Base-by-base conservation (phyloP, 2,329 filamentous ascomycete genomes). In the Aspergillus carbonarius region DNA sequence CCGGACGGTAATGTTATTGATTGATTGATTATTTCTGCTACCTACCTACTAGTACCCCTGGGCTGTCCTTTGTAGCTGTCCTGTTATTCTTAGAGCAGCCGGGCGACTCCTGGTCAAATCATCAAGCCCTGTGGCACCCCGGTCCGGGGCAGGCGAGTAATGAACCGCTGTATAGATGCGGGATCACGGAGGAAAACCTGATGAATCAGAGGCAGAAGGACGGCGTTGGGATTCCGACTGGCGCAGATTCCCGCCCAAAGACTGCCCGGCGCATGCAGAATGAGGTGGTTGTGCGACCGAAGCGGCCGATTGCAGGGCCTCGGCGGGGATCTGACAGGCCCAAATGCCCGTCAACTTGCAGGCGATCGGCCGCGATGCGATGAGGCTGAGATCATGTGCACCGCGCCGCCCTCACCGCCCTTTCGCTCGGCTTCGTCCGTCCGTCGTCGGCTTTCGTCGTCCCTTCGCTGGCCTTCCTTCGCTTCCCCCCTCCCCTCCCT, bases 331-430 rank as follows among this genome's bases (percentile, higher is more conserved):
- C 20, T 40, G 49, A 58, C 49, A 54, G 39, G 50, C 18, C 34
- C 20, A 46, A 54, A 52, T 47, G 53, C 10, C 18, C 17, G 18
- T 27, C 10, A 25, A 52, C 32, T 39, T 52, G 49, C 35, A 52
- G 34, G 20, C 20, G 42, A 47, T 44, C 40, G 40, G 34, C 48
- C 32, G 48, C 23, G 34, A 35, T 34, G 54, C 23, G 37, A 51
- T 64, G 64, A 70, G 63, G 60, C 61, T 66, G 63, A 66, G 61
- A 66, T 68, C 65, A 67, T 62, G 68, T 70, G 65, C 40, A 12
- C 17, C 23, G 4, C 13, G 42, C 23, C 20, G 13, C 9, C 20
- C 25, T 47, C 68, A 71, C 68, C 68, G 68, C 68, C 67, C 61
- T 67, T 71, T 69, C 60, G 39, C 23, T 23, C 23, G 23, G 3